Evolutionary conservation across 2,329 filamentous ascomycete species (phyloP), one percentile per base, ranked within the genome.

Genomic region (Bipolaris sorokiniana): DNA sequence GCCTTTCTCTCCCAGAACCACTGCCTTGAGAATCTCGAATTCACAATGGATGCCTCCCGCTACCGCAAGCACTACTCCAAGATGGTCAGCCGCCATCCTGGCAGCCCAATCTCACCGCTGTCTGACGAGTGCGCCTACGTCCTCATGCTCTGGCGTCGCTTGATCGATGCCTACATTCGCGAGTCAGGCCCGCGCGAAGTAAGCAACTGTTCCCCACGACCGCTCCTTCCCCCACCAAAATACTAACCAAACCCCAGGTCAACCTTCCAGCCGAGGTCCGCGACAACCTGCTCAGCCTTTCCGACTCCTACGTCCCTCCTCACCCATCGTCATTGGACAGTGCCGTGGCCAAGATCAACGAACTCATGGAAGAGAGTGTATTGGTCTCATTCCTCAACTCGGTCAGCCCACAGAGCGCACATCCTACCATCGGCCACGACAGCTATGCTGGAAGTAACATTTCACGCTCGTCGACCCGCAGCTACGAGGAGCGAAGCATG

Each of bases 361-460:
- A 98, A 67, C 82, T 99, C 54, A 98, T 99, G 93, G 96, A 97
- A 69, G 95, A 98, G 74, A 97, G 93, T 3, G 91, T 98, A 0
- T 82, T 98, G 49, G 88, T 97, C 0, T 93, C 94, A 0, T 99
- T 98, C 73, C 83, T 98, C 51, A 94, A 97, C 76, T 85, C 82
- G 61, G 79, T 83, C 46, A 82, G 81, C 57, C 78, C 81, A 1
- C 79, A 82, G 42, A 78, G 80, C 31, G 79, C 83, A n/a, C 70
- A 70, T 50, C 67, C 67, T 1, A 63, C 80, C 44, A 72, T 74
- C 42, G 64, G 76, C 67, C 74, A 78, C 72, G 70, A 82, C 72
- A 66, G 77, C 68, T 66, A 78, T 70, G 58, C 78, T 70, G 58
- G 77, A 73, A 64, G 72, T 60, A 70, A 72, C 65, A 34, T 77